These are phyloP conservation scores for Ochetophila trinervis DNA, from an alignment of 306 rosid genomes.

Conservation along the genomic window DNA sequence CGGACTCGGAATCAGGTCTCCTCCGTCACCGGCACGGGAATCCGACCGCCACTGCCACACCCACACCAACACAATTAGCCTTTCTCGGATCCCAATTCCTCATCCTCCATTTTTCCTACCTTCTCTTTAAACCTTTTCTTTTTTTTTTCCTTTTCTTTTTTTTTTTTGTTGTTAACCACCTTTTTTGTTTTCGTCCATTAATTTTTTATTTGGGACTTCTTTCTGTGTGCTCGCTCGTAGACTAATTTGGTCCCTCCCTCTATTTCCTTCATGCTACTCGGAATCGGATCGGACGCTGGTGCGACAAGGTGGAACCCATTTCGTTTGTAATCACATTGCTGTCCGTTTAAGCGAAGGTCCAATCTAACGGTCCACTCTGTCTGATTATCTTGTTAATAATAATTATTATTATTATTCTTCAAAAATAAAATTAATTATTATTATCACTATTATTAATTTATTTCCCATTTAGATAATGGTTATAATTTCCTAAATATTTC, in stretches of 20 bases:
- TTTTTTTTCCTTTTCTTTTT: background rate
- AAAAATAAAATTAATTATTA: too few relatives aligned
- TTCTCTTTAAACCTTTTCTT: background rate
- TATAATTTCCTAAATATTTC: too few relatives aligned
- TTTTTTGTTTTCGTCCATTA: background rate
- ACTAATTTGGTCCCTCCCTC: too few relatives aligned
- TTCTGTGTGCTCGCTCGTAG: too few relatives aligned
- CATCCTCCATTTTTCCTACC: background rate
- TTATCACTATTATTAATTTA: too few relatives aligned
- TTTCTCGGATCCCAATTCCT: conserved; percentile 20
- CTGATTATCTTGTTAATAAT: background rate
- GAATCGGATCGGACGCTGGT: too few relatives aligned
- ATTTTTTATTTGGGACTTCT: background rate
- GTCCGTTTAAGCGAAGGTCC: conserved; percentile 3
- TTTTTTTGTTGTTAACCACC: background rate
- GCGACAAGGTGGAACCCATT: background rate
- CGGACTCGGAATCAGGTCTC: too few relatives aligned
- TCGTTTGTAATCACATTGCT: background rate
- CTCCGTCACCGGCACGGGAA: background rate
- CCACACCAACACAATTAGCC: background rate
- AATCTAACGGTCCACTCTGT: background rate
- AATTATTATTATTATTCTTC: too few relatives aligned
- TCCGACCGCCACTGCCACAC: background rate
- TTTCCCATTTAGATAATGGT: too few relatives aligned
- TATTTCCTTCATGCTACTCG: too few relatives aligned